A percentile compares a stretch with the other conserved stretches of the same genome.
Conservation (phyloP, 306 rosid genomes). For the Glycyrrhiza uralensis region DNA sequence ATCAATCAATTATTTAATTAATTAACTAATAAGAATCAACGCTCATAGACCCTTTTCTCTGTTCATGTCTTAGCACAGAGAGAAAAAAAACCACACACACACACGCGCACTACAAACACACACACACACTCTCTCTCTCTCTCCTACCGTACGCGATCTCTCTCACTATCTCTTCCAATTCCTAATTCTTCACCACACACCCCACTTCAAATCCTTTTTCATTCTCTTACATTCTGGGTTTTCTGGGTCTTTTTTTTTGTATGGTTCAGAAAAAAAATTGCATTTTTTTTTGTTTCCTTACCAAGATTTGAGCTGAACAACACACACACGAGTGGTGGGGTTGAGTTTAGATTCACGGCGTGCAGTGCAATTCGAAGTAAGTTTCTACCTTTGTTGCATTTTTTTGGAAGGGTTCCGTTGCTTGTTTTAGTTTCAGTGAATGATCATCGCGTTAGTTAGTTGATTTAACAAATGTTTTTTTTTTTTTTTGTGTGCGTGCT, state of each 20-base stretch:
- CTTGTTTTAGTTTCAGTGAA: conserved; percentile 26
- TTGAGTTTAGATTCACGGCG: conserved; percentile 49
- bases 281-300: background rate
- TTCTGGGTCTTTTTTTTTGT: conserved; percentile 28
- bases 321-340: conserved; percentile 9
- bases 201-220: conserved; percentile 38
- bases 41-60: no score
- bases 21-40: no score
- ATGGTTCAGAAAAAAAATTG: conserved; percentile 1
- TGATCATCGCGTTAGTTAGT: conserved; percentile 28
- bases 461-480: conserved; percentile 29
- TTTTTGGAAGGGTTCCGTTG: background rate
- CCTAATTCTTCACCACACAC: no score
- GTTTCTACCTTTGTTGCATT: conserved; percentile 22
- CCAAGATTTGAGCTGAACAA: conserved; percentile 52
- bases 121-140: no score
- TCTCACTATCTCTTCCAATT: no score
- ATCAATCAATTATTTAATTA: no score
- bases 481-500: no score
- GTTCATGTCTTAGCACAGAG: no score
- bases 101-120: no score
- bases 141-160: no score
- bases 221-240: conserved; percentile 38
- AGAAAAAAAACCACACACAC: no score
- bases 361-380: conserved; percentile 44